Conservation (phyloP, 371 early-diverging fungal genomes). For the Phascolomyces articulosus region DNA sequence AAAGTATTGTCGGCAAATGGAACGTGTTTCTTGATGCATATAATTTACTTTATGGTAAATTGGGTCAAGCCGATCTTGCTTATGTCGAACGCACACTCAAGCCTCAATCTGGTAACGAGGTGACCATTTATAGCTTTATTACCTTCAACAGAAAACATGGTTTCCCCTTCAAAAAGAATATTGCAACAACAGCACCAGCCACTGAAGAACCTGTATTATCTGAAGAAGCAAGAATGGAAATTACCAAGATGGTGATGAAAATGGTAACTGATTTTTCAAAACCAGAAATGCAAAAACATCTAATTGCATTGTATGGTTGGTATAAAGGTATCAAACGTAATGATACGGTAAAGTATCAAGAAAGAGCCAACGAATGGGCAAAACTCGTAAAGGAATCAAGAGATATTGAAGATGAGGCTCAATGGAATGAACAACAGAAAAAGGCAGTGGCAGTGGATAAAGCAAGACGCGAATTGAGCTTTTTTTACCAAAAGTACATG, state of each 20-base stretch:
- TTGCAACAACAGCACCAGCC: not conserved
- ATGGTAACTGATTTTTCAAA: not conserved
- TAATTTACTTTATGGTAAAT: not conserved
- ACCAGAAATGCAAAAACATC: not conserved
- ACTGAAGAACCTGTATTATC: not conserved
- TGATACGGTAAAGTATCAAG: not conserved
- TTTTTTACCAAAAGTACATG: conserved; percentile 15
- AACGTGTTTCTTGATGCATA: not conserved
- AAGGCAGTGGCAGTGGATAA: conserved; percentile 1
- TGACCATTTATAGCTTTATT: not conserved
- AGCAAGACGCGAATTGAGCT: not conserved
- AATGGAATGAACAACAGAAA: not conserved
- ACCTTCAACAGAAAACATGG: not conserved
- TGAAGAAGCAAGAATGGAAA: not conserved
- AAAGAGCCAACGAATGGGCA: not conserved
- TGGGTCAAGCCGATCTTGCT: not conserved
- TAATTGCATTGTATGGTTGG: not conserved
- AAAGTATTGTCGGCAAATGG: not conserved
- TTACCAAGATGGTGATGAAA: not conserved
- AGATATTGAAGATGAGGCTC: not conserved
- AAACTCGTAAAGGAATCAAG: not conserved
- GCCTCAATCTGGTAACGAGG: not conserved
- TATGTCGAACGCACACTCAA: not conserved
- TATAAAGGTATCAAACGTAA: not conserved
- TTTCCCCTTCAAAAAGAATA: not conserved